Percentiles rank a stretch among this genome's conserved stretches.
Conservation (phyloP, 1,284 basidiomycete genomes). For the Ceratobasidium sp. region DNA sequence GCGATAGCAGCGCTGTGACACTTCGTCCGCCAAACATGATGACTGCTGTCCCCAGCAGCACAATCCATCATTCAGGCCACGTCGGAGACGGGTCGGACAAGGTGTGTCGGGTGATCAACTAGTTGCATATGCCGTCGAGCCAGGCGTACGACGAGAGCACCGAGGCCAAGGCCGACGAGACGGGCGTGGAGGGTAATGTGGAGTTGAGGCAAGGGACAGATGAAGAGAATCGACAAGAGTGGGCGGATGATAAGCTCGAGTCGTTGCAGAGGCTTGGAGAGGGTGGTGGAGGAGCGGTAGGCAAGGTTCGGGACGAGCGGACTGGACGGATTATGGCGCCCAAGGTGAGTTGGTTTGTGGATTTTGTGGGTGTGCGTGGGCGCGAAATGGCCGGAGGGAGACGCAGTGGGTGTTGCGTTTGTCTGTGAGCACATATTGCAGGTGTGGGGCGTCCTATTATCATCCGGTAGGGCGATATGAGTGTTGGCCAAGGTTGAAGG, state of each 20-base stretch:
- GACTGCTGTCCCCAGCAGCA: slow-evolving; percentile 16
- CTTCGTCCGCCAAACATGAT: slow-evolving; percentile 30
- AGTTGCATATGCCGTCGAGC: slow-evolving; percentile 20
- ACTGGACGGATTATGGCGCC: slow-evolving; percentile 88
- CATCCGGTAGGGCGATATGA: slow-evolving; percentile 12
- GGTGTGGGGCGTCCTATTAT: not conserved
- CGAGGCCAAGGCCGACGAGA: slow-evolving; percentile 19
- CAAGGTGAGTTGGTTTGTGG: slow-evolving; percentile 67
- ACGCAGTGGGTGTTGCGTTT: not conserved
- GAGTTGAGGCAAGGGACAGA: not conserved
- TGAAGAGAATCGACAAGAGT: slow-evolving; percentile 53
- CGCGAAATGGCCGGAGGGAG: not conserved
- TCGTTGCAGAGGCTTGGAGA: slow-evolving; percentile 86
- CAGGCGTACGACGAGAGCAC: slow-evolving; percentile 12
- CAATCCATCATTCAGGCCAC: slow-evolving; percentile 1
- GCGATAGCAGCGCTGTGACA: slow-evolving; percentile 24
- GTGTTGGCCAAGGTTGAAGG: too few species aligned
- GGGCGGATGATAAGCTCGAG: slow-evolving; percentile 79
- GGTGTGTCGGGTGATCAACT: slow-evolving; percentile 34
- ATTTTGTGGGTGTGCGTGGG: not conserved
- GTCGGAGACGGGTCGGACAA: slow-evolving; percentile 19
- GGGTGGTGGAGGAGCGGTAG: slow-evolving; percentile 95
- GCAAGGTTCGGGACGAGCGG: slow-evolving; percentile 86
- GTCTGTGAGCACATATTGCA: not conserved
- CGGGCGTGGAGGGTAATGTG: not conserved